Evolutionary conservation across 768 basidiomycete species (phyloP), one percentile per base, ranked within the genome.

Genomic region (Boletales sp.): DNA sequence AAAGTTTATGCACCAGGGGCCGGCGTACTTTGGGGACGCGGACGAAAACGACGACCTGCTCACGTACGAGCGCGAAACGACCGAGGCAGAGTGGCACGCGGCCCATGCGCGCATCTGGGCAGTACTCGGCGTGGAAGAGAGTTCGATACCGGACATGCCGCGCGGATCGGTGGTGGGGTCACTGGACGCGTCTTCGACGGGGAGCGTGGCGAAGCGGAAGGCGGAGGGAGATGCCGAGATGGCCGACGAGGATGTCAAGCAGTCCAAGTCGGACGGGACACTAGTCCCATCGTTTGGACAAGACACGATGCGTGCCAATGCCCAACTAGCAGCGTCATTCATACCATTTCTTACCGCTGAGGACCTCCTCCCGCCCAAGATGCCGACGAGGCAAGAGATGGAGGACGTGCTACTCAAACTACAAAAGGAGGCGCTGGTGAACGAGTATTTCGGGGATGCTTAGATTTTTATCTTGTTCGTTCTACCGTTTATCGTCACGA

Each of bases 1-100:
- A 70, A 91, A 90, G 67, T 97, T 94, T 64, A 80, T 83, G 71
- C 83, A 87, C 57, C 90, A 92, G 62, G 90, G 87, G 0, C 90
- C 90, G 1, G 77, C 80, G 0, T 98, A 99, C 65, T 97, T 87
- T 66, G 94, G 95, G 8, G 93, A 99, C 62, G 58, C 86, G 13
- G 95, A 97, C 62, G 94, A 99, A 65, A 69, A 70, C 41, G 70
- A 82, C 47, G 83, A 76, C 8, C 65, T 99, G 30, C 63, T 92
- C 14, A 75, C 81, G 47, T 89, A 76, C 51, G 95, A 97, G 69
- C 70, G 69, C 38, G 74, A 76, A 49, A 80, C 82, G 25, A 91
- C 93, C 65, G 78, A 86, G 49, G 80, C 84, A 62, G 88, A 84
- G 51, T 89, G 84, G 83, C 76, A 79, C 54, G 82, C 83, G 54